These are phyloP conservation scores for Blastobotrys muscicola DNA, from an alignment of 805 yeast species.

Conservation along the genomic window DNA sequence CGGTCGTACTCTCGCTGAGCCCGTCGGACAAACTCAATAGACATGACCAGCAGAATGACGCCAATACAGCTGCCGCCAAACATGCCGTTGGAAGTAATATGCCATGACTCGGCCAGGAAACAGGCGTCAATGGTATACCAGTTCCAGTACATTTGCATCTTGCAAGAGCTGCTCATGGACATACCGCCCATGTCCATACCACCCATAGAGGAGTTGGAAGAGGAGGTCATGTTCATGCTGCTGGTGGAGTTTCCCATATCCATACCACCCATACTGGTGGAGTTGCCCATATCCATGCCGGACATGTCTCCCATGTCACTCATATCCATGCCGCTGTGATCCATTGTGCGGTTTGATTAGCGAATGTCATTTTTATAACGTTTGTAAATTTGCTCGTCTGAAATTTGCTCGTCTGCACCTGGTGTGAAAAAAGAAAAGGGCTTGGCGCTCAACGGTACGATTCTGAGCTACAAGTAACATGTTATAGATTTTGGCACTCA, in stretches of 20 bases:
- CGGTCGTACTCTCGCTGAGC: conserved; percentile 38
- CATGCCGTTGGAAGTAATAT: conserved; percentile 44
- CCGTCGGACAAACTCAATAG: conserved; percentile 49
- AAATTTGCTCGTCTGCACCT: too few species aligned
- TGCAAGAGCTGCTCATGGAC: conserved; percentile 23
- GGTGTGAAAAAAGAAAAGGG: too few species aligned
- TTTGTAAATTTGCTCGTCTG: too few species aligned
- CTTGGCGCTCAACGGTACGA: too few species aligned
- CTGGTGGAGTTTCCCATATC: too few species aligned
- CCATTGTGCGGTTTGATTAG: too few species aligned
- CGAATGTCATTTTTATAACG: too few species aligned
- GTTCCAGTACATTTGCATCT: conserved; percentile 55
- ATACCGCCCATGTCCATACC: conserved; percentile 11
- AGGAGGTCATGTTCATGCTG: conserved; percentile 5
- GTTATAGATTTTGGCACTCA: too few species aligned
- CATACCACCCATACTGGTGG: too few species aligned
- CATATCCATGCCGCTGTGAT: background rate
- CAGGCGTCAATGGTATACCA: conserved; percentile 63
- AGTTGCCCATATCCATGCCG: too few species aligned
- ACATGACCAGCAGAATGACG: conserved; percentile 48
- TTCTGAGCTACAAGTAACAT: too few species aligned
- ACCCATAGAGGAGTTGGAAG: conserved; percentile 8
- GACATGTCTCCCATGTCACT: conserved; percentile 9
- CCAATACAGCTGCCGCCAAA: conserved; percentile 73
- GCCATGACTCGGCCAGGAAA: conserved; percentile 57